Evolutionary conservation across 106 monocot genomes (phyloP).

Genomic region (Xerophyta viscosa): DNA sequence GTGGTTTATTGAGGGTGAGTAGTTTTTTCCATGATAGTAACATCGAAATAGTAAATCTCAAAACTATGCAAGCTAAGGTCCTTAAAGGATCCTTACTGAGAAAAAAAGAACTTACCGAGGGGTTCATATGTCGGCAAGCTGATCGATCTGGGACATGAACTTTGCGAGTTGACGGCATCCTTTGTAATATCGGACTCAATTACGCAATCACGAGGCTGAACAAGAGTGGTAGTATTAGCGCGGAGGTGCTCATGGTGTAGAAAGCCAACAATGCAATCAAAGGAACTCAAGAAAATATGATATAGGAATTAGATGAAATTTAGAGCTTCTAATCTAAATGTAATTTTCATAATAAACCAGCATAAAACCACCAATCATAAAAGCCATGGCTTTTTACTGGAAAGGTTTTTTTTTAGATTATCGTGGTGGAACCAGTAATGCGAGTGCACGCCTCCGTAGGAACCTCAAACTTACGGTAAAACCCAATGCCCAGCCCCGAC

Average conservation of each 20-base stretch:
- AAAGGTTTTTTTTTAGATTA: too few species aligned
- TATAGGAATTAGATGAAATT: neutral
- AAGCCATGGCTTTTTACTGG: too few species aligned
- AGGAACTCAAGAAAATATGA: neutral
- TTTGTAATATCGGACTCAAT: constrained; percentile 1
- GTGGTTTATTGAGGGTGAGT: too few species aligned
- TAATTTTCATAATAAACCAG: too few species aligned
- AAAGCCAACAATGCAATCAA: neutral
- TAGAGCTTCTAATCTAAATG: too few species aligned
- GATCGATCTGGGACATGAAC: constrained; percentile 42
- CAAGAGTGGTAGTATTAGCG: neutral
- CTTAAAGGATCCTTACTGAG: too few species aligned
- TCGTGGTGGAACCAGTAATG: too few species aligned
- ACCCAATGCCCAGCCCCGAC: too few species aligned
- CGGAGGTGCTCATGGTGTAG: neutral
- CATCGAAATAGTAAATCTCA: constrained; percentile 37
- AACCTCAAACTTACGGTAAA: too few species aligned
- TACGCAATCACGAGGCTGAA: constrained; percentile 61
- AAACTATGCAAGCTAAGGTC: constrained; percentile 38
- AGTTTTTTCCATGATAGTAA: too few species aligned
- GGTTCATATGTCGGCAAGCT: constrained; percentile 45
- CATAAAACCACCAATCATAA: too few species aligned
- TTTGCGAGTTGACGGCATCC: constrained; percentile 13
- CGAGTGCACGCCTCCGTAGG: too few species aligned
- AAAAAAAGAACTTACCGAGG: constrained; percentile 31